Percentiles rank a stretch among this genome's conserved stretches.
phyloP scores from a whole-genome alignment of 106 monocot species.

The Amphibolis antarctica region DNA sequence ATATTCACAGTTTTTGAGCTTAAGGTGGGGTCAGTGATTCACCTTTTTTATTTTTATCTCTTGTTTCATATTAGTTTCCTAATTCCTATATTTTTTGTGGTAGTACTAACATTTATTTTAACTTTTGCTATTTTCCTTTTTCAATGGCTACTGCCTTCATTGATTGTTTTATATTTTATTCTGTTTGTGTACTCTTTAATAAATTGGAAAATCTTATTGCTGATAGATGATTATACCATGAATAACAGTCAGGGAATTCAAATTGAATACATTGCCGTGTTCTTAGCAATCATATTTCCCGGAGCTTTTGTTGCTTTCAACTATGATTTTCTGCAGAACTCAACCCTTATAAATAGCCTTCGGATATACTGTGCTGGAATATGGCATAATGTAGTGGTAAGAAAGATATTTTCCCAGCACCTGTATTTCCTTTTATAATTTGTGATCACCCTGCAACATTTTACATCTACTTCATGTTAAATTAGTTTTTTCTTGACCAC shows the following conservation, averaged over 20 bases:
- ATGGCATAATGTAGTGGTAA: conserved; percentile 88
- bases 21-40: neutral
- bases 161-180: neutral
- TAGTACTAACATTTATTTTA: neutral
- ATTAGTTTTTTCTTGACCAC: neutral
- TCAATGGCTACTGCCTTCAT: too few species aligned
- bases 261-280: conserved; percentile 75
- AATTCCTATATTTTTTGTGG: neutral
- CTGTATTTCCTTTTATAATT: neutral
- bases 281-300: conserved; percentile 74
- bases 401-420: conserved; percentile 1
- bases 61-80: neutral
- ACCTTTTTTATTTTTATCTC: neutral
- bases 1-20: too few species aligned
- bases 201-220: neutral
- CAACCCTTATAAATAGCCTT: conserved; percentile 39
- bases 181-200: neutral
- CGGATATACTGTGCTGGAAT: conserved; percentile 94
- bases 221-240: conserved; percentile 4
- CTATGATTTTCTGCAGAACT: conserved; percentile 43
- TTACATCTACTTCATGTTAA: neutral
- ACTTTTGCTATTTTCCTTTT: neutral
- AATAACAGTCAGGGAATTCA: conserved; percentile 62
- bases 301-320: conserved; percentile 93
- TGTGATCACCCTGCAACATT: neutral